These are phyloP conservation scores for Colletotrichum horii DNA, from an alignment of 2,329 filamentous ascomycete species.

Conservation along the genomic window DNA sequence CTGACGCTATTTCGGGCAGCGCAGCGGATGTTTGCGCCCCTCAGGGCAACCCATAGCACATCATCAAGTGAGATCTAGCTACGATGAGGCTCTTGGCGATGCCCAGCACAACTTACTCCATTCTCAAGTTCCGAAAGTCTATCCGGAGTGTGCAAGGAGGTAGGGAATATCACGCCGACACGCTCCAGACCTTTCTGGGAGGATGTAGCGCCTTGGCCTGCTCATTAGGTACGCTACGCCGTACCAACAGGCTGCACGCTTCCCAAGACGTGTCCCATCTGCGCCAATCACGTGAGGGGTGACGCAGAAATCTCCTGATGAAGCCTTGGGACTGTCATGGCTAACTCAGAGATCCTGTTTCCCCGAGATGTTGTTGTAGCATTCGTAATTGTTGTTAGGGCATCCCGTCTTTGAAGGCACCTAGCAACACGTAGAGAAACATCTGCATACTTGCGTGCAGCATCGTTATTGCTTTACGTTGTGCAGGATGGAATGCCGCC, in stretches of 20 bases:
- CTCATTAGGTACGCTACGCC: neutral
- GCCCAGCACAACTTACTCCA: neutral
- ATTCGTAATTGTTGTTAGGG: neutral
- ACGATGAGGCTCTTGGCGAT: slow-evolving; percentile 11
- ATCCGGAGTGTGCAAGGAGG: neutral
- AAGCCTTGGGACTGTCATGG: neutral
- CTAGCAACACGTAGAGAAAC: neutral
- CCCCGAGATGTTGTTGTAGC: neutral
- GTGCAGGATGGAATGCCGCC: neutral
- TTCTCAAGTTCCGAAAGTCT: neutral
- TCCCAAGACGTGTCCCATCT: neutral
- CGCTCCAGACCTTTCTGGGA: neutral
- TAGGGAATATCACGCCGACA: neutral
- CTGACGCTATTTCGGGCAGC: neutral
- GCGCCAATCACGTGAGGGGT: slow-evolving; percentile 9
- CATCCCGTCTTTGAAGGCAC: neutral
- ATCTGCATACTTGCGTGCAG: neutral
- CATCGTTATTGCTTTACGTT: neutral
- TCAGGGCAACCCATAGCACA: neutral
- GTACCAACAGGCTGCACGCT: neutral
- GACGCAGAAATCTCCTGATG: slow-evolving; percentile 16
- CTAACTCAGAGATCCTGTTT: neutral
- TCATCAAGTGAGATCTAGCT: neutral
- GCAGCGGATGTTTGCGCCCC: neutral
- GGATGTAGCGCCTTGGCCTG: neutral